These are phyloP conservation scores for Buxus sempervirens DNA, from an alignment of 164 flowering plant species.

Conservation along the genomic window DNA sequence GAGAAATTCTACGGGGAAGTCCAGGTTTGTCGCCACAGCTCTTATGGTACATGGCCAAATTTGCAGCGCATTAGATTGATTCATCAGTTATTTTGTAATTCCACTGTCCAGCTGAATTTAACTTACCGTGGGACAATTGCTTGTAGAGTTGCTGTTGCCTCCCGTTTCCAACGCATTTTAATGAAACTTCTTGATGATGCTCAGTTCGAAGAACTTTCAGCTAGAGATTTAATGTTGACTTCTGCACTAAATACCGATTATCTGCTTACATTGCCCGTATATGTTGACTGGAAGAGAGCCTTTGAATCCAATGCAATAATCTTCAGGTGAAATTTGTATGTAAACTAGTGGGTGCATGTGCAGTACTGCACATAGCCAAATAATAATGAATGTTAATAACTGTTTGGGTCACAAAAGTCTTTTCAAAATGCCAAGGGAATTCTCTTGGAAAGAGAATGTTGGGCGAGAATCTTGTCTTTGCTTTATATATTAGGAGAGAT, in stretches of 20 bases:
- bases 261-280: conserved; percentile 86
- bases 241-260: conserved; percentile 90
- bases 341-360: not conserved
- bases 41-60: not conserved
- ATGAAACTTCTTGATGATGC: conserved; percentile 77
- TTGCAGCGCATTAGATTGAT: not conserved
- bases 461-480: no score
- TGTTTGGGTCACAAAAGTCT: no score
- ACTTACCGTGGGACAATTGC: conserved; percentile 16
- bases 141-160: conserved; percentile 57
- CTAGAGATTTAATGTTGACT: conserved; percentile 71
- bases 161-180: conserved; percentile 86
- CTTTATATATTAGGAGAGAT: no score
- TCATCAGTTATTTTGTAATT: no score
- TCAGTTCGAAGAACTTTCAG: conserved; percentile 92
- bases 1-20: conserved; percentile 19
- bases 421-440: no score
- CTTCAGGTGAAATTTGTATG: conserved; percentile 54
- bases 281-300: conserved; percentile 94
- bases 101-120: conserved; percentile 7
- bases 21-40: conserved; percentile 37
- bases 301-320: conserved; percentile 84
- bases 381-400: no score
- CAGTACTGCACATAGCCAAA: no score
- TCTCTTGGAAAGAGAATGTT: no score